phyloP scores from a whole-genome alignment of 1,139 yeast genomes.

The Kodamaea ohmeri region DNA sequence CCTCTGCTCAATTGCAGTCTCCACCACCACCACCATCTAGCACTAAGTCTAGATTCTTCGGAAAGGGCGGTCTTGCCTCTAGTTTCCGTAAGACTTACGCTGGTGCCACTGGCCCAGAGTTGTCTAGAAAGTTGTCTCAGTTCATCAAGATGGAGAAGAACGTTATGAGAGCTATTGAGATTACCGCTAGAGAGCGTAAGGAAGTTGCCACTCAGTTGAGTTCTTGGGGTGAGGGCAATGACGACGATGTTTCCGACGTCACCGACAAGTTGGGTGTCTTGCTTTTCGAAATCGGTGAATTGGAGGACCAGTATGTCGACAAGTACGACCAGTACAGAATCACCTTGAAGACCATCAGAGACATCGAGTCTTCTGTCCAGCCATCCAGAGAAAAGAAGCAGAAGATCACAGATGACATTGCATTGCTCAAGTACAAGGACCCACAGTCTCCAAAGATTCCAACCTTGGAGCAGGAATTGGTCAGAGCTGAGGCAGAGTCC shows the following conservation, averaged over 20 bases:
- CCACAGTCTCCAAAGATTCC: constrained; percentile 95
- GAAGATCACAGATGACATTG: constrained; percentile 95
- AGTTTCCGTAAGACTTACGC: constrained; percentile 85
- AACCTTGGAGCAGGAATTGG: constrained; percentile 95
- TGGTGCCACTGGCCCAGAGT: constrained; percentile 92
- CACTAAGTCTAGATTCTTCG: constrained; percentile 83
- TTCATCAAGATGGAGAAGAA: constrained; percentile 95
- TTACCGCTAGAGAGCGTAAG: constrained; percentile 92
- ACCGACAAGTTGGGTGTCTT: constrained; percentile 96
- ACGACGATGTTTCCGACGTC: constrained; percentile 94
- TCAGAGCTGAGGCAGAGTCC: constrained; percentile 98
- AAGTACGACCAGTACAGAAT: constrained; percentile 97
- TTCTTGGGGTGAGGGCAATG: constrained; percentile 97
- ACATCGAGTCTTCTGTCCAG: constrained; percentile 96
- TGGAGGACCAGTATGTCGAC: constrained; percentile 97
- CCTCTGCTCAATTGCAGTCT: constrained; percentile 90
- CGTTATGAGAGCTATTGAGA: constrained; percentile 89
- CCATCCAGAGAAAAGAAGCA: constrained; percentile 98
- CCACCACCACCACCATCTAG: constrained; percentile 94
- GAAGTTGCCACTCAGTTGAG: constrained; percentile 96
- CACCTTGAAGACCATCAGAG: constrained; percentile 90
- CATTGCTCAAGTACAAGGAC: constrained; percentile 96
- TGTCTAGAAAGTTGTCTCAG: constrained; percentile 84
- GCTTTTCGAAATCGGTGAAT: constrained; percentile 93
- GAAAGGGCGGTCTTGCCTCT: constrained; percentile 81